Percentiles rank a stretch among this genome's conserved stretches.
Conservation (phyloP, 2,329 filamentous ascomycete species). For the Sporothrix euskadiensis region DNA sequence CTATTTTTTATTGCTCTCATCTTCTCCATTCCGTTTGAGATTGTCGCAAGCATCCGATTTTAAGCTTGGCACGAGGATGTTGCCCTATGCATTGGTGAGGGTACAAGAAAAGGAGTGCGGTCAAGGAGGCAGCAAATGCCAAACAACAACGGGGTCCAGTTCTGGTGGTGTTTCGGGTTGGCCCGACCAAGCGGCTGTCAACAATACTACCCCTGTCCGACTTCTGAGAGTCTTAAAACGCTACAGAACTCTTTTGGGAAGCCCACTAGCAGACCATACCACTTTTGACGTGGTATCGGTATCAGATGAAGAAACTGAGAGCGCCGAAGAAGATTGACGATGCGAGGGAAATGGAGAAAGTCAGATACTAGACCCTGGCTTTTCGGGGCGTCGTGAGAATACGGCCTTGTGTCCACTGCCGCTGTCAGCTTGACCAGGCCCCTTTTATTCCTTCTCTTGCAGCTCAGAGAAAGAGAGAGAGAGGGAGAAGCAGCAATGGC, state of each 20-base stretch:
- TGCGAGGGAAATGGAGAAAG: not conserved
- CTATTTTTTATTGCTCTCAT: not conserved
- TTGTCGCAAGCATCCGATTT: conserved; percentile 23
- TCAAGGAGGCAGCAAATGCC: not conserved
- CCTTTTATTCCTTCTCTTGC: not conserved
- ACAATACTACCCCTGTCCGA: not conserved
- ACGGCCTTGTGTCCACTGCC: not conserved
- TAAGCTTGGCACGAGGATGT: not conserved
- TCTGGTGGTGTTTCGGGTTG: conserved; percentile 22
- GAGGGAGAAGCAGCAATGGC: not conserved
- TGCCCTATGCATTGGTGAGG: not conserved
- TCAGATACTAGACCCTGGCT: not conserved
- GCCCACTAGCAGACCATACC: not conserved
- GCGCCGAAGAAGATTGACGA: not conserved
- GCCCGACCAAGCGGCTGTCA: conserved; percentile 5
- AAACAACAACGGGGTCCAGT: not conserved
- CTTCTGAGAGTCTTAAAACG: not conserved
- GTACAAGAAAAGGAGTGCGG: conserved; percentile 17
- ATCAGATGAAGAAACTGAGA: conserved; percentile 15
- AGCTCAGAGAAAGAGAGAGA: not conserved
- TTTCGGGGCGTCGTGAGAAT: not conserved
- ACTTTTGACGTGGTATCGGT: conserved; percentile 5
- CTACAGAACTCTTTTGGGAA: not conserved
- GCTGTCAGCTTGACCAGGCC: not conserved
- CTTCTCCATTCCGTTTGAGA: conserved; percentile 11